Evolutionary conservation across 2,329 filamentous ascomycete genomes (phyloP).

Genomic region (Akanthomyces muscarius): DNA sequence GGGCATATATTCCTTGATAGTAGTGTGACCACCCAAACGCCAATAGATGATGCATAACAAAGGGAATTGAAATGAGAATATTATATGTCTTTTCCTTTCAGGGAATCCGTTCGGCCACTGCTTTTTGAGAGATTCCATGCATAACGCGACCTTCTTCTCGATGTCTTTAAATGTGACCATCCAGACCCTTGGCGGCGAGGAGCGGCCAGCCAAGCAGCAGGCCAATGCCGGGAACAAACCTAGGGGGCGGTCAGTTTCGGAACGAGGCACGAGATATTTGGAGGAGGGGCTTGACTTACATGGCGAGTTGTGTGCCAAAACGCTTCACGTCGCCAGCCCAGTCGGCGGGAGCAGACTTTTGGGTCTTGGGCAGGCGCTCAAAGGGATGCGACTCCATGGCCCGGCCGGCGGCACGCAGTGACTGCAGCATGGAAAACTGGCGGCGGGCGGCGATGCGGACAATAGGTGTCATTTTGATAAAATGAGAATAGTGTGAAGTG

Average conservation of each 20-base stretch:
- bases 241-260: constrained; percentile 22
- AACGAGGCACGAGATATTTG: not conserved
- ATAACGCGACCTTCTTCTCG: not conserved
- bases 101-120: not conserved
- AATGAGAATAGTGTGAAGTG: not conserved
- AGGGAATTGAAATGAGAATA: not conserved
- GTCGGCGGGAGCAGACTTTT: constrained; percentile 28
- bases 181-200: constrained; percentile 26
- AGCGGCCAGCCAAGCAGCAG: constrained; percentile 35
- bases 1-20: not conserved
- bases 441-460: constrained; percentile 29
- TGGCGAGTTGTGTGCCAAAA: constrained; percentile 27
- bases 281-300: constrained; percentile 28
- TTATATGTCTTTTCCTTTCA: not conserved
- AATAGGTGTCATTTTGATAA: constrained; percentile 22
- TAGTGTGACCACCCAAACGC: not conserved
- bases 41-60: constrained; percentile 7
- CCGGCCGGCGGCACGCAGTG: constrained; percentile 32
- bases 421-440: constrained; percentile 32
- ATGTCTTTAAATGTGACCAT: constrained; percentile 29
- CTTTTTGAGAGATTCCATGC: not conserved
- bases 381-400: constrained; percentile 36
- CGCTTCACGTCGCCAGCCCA: constrained; percentile 32
- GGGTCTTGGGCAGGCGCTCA: constrained; percentile 29
- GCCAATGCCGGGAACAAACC: constrained; percentile 33